Evolutionary conservation across 108 stramenopile genomes (phyloP).

Genomic region (Aurantiochytrium sp.): DNA sequence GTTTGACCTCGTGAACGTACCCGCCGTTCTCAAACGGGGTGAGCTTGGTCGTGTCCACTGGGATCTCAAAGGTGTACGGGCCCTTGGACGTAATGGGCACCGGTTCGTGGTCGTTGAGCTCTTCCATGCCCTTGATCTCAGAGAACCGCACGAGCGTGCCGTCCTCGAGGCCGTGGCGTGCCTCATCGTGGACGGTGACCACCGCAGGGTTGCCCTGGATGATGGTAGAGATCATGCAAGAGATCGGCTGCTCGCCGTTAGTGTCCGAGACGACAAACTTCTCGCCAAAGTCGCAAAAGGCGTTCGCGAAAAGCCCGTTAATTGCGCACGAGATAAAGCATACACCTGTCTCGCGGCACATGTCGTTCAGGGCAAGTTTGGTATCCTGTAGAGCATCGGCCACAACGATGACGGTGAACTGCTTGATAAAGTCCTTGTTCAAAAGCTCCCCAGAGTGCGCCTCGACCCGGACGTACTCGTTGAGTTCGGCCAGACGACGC

Average conservation of each 20-base stretch:
- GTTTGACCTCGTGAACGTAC: constrained; percentile 85
- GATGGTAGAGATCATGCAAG: constrained; percentile 76
- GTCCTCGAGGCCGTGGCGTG: constrained; percentile 86
- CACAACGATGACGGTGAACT: constrained; percentile 6
- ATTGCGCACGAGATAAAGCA: constrained; percentile 70
- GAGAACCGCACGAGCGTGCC: constrained; percentile 85
- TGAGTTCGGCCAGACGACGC: constrained; percentile 41
- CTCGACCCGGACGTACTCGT: constrained; percentile 45
- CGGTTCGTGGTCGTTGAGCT: constrained; percentile 50
- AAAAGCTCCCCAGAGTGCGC: neutral
- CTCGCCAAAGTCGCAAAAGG: constrained; percentile 94
- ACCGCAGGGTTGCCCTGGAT: constrained; percentile 61
- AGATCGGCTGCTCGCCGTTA: constrained; percentile 80
- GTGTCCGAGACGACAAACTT: constrained; percentile 75
- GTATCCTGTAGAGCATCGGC: neutral
- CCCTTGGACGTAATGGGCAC: constrained; percentile 68
- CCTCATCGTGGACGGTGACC: constrained; percentile 90
- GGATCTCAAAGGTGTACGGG: constrained; percentile 80
- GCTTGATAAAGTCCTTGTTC: neutral
- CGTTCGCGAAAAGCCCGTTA: constrained; percentile 72
- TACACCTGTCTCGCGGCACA: constrained; percentile 58
- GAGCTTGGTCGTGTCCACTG: constrained; percentile 28
- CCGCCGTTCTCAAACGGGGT: constrained; percentile 40
- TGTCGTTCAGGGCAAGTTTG: constrained; percentile 56
- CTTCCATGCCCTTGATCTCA: constrained; percentile 69